phyloP scores from a whole-genome alignment of 2,329 filamentous ascomycete species.

The Diaporthe amygdali region DNA sequence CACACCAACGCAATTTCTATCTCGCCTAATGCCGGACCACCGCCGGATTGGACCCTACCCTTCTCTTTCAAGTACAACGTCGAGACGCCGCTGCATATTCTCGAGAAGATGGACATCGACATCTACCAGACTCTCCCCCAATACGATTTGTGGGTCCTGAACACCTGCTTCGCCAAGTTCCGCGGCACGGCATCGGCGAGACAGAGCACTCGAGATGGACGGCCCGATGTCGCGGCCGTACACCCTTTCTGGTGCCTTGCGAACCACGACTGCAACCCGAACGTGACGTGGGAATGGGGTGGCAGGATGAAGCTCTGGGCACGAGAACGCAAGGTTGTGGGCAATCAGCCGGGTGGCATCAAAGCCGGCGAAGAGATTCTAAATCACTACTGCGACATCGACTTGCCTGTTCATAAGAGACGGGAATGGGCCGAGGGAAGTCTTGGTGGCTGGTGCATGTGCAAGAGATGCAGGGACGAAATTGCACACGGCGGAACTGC shows the following conservation, averaged over 20 bases:
- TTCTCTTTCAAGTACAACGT: constrained; percentile 82
- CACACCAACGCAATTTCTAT: constrained; percentile 58
- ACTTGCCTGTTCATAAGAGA: constrained; percentile 76
- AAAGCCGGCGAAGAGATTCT: constrained; percentile 82
- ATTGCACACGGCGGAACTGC: constrained; percentile 66
- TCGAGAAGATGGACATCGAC: constrained; percentile 86
- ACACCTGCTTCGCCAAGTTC: constrained; percentile 92
- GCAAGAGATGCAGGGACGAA: constrained; percentile 80
- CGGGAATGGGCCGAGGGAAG: constrained; percentile 90
- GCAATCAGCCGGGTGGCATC: constrained; percentile 63
- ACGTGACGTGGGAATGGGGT: constrained; percentile 93
- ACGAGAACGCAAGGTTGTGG: constrained; percentile 61
- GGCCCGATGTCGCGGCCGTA: constrained; percentile 90
- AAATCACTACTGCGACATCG: constrained; percentile 89
- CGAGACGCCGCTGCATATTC: constrained; percentile 74
- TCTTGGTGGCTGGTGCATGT: constrained; percentile 88
- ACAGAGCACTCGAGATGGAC: constrained; percentile 75
- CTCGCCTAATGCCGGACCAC: constrained; percentile 59
- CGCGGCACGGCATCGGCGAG: constrained; percentile 89
- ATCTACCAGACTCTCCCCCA: constrained; percentile 64
- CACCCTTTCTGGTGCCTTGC: constrained; percentile 96
- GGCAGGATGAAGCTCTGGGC: constrained; percentile 76
- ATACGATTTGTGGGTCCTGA: constrained; percentile 83
- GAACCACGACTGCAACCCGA: constrained; percentile 95
- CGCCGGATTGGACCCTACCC: constrained; percentile 70